These are phyloP conservation scores for Trichoderma sp. DNA, from an alignment of 2,329 filamentous ascomycete genomes.

Conservation along the genomic window DNA sequence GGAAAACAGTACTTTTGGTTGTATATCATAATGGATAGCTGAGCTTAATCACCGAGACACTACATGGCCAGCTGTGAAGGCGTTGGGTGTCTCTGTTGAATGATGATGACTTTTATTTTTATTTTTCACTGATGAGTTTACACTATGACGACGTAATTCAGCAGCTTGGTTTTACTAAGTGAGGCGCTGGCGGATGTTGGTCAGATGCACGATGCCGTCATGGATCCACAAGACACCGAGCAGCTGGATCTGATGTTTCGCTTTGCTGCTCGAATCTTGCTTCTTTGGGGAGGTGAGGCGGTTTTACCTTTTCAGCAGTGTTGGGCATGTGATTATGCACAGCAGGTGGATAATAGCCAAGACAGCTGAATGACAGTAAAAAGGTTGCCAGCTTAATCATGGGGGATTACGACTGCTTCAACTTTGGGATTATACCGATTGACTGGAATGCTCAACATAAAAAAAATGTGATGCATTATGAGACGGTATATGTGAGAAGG, in stretches of 20 bases:
- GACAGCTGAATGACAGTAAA: not conserved
- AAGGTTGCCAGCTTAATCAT: not conserved
- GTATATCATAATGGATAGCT: not conserved
- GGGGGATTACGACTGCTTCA: not conserved
- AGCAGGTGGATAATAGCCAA: not conserved
- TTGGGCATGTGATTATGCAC: not conserved
- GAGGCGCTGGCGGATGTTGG: not conserved
- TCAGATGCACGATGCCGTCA: conserved; percentile 21
- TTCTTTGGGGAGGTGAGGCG: not conserved
- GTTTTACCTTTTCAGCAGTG: not conserved
- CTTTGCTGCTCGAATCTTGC: not conserved
- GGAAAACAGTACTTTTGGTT: not conserved
- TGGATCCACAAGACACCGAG: conserved; percentile 9
- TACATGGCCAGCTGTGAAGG: not conserved
- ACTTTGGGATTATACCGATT: too few species aligned
- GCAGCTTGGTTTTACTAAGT: not conserved
- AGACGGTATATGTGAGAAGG: not conserved
- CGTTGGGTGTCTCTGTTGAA: not conserved
- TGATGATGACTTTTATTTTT: not conserved
- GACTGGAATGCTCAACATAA: too few species aligned
- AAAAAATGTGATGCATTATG: too few species aligned
- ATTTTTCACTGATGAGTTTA: not conserved
- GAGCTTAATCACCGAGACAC: not conserved
- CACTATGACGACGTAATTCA: not conserved
- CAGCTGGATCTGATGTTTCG: conserved; percentile 6